Base-by-base conservation (phyloP, 2,329 filamentous ascomycete species). In the Diplocarpon rosae region DNA sequence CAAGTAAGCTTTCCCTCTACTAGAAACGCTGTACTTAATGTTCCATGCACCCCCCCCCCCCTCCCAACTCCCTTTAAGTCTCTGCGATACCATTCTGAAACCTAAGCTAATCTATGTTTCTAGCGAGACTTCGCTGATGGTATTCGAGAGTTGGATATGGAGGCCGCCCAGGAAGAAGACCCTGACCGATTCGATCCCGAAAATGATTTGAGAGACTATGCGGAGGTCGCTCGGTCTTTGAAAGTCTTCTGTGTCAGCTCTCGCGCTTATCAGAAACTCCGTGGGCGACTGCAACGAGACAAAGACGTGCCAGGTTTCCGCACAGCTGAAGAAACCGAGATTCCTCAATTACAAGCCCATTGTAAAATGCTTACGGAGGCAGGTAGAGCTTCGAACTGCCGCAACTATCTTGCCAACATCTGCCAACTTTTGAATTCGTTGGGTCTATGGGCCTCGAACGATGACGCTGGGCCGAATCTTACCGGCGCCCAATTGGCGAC, bases 341-440 rank as follows among this genome's bases (percentile, higher is more conserved):
- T 45, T 20, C 42, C 42, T 14, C 35, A 35, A 12, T 35, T 45
- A 9, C 28, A 45, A 15, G 42, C 63, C 0, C 77, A 83, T 50
- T 79, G 76, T 42, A 71, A 69, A 47, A 70, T 70, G 34, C 62
- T 81, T 2, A 80, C 78, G 0, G 70, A 74, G 43, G 60, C 63
- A 27, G 67, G 67, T 7, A 64, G 72, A 20, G 59, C 65, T 5
- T 64, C 63, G 4, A 65, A 61, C 14, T 71, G 66, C 39, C 66
- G 65, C 8, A 60, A 57, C 1, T 78, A 78, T 47, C 60, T 82
- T 2, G 72, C 70, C 10, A 66, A 64, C 27, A 42, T 79, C 3
- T 66, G 62, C 34, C 69, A 72, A 47, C 54, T 77, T 0, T 47
- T 78, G 2, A 72, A 69, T 27, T 76, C 73, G 0, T 60, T 81